Conservation (phyloP, 257 asterid genomes). For the Petrea volubilis region DNA sequence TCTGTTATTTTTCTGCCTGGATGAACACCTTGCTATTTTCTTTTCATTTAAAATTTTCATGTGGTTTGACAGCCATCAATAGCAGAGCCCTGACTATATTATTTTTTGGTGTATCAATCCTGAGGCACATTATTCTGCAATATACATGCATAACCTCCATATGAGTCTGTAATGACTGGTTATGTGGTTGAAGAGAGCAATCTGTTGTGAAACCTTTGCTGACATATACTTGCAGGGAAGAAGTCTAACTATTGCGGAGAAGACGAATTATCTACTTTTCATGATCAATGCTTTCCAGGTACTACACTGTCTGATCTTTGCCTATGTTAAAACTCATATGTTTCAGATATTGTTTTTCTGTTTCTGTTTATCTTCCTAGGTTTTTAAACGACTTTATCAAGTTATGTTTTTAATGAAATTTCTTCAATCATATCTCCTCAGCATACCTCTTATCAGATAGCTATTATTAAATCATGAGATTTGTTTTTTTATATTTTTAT, state of each 20-base stretch:
- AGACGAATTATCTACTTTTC: constrained; percentile 91
- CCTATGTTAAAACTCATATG: constrained; percentile 7
- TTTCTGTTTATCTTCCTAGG: constrained; percentile 4
- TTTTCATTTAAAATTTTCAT: neutral
- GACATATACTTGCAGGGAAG: constrained; percentile 72
- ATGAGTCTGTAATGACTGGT: neutral
- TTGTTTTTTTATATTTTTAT: neutral
- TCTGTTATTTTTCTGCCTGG: neutral
- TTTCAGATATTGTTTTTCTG: neutral
- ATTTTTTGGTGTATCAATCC: constrained; percentile 9
- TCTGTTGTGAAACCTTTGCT: constrained; percentile 13
- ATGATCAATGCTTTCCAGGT: constrained; percentile 99
- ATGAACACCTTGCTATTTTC: neutral
- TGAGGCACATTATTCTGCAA: constrained; percentile 11
- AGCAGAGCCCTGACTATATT: neutral
- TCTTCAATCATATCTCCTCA: constrained; percentile 5
- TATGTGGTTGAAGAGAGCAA: constrained; percentile 5
- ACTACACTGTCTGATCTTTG: constrained; percentile 14
- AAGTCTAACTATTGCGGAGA: constrained; percentile 78
- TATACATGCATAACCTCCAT: constrained; percentile 8
- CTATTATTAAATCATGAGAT: neutral
- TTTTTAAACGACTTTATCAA: neutral
- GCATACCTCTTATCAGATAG: neutral
- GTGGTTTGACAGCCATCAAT: neutral
- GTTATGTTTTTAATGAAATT: neutral